Base-by-base conservation (phyloP, 495 filamentous ascomycete genomes). In the Tuber borchii region DNA sequence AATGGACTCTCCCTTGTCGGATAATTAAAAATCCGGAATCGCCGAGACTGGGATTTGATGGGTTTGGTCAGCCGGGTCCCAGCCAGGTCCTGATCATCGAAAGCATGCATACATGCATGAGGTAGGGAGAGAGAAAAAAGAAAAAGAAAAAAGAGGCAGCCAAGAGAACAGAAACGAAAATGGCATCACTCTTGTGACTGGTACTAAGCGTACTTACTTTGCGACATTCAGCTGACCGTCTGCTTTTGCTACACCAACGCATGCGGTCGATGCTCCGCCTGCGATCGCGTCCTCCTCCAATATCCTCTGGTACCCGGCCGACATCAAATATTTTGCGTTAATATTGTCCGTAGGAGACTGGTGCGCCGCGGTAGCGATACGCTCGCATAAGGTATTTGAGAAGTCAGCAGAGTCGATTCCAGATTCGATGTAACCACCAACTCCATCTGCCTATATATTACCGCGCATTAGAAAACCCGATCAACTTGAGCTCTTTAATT, bases 1-100 rank as follows among this genome's bases (percentile, higher is more conserved):
- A 88, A 80, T 94, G 91, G 26, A 98, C 91, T 19, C 91, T 92
- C 79, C 93, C 95, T 45, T 91, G 87, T 37, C 93, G 89, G 73
- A 98, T 84, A 70, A 97, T 90, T 37, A 97, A 88, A 83, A 93
- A 97, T 72, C 95, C 95, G n/a, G 94, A 97, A 85, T 99, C 95
- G 76, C 95, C 95, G n/a, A 99, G 86, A 83, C 87, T 89, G 73
- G 40, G 17, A 12, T 22, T 70, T 69, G 65, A 61, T 70, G 68
- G 20, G 56, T 78, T 70, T 71, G 73, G 75, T 72, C 69, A 79
- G 70, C 77, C 17, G 71, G 37, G 71, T 74, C 70, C 42, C 72
- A 56, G 72, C 40, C 40, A 72, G 45, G 39, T 37, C 9, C 26
- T 17, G 70, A 37, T 74, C 37, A 26, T 40, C 14, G 37, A 75